Base-by-base conservation (phyloP, 305 asterid species). In the Fraxinus nigra region DNA sequence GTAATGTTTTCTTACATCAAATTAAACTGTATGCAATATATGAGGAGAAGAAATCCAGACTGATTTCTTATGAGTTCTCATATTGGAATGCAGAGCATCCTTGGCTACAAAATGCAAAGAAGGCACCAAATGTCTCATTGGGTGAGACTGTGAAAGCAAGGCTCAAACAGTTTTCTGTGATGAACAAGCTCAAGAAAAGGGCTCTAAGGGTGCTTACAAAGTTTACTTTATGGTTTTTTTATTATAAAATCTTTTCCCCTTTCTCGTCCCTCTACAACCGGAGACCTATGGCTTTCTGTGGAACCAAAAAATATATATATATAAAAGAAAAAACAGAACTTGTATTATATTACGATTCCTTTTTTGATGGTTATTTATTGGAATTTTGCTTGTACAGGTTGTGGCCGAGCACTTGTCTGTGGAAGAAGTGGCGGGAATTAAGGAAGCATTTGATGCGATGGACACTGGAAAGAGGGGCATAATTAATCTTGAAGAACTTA, bases 141-240 rank as follows among this genome's bases (percentile, higher is more conserved):
- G 98, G 98, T 3, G 97, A 95, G 92, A 91, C 94, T 9, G 98
- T 95, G 30, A 95, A 93, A 91, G 91, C 98, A 78, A 91, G 97
- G 89, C 95, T 93, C 76, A 95, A 91, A 79, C 97, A 95, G 78
- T 95, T 95, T 85, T 91, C 97, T 18, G 92, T 95, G 76, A 93
- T 92, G 95, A 95, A 95, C 87, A 93, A 92, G 90, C 93, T 95
- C 88, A 95, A 95, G 88, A 95, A 92, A 89, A 89, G 93, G 88
- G 98, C 98, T 33, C 85, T 95, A 63, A 87, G 87, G 98, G 98
- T 95, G 88, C 70, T 33, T 77, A 18, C 74, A 28, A 34, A 32
- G n/a, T 48, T 84, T 37, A 70, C 81, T 72, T 40, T 76, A 72
- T 67, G 46, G 35, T 54, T 77, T 76, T 10, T 8, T 61, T 63